Evolutionary conservation across 1,139 yeast genomes (phyloP).

Genomic region (Blastobotrys ciferrii): DNA sequence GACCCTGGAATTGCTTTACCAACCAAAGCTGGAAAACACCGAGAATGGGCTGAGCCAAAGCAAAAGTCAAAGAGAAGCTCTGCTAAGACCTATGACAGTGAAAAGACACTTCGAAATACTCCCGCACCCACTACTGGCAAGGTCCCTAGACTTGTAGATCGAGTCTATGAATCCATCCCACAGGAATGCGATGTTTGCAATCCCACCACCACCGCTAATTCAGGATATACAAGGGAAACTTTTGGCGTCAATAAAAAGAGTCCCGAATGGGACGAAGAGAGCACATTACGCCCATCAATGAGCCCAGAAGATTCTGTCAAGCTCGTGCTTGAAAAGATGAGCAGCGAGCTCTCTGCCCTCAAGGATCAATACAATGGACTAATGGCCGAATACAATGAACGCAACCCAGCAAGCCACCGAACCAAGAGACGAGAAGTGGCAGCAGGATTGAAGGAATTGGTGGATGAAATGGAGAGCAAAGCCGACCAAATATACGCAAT

Average conservation of each 20-base stretch:
- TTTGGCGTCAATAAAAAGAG: not conserved
- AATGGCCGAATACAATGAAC: constrained; percentile 27
- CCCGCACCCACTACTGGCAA: not conserved
- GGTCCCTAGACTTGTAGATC: constrained; percentile 15
- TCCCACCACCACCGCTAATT: not conserved
- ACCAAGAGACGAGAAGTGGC: constrained; percentile 30
- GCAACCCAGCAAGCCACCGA: constrained; percentile 31
- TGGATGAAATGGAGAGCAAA: constrained; percentile 33
- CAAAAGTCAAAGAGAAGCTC: not conserved
- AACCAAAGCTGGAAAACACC: not conserved
- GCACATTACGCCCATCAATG: constrained; percentile 34
- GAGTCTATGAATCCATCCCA: constrained; percentile 15
- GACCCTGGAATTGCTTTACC: not conserved
- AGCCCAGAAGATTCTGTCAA: constrained; percentile 32
- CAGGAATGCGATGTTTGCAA: constrained; percentile 14
- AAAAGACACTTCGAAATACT: constrained; percentile 1
- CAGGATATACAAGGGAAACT: no score
- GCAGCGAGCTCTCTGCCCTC: constrained; percentile 28
- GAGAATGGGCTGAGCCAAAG: not conserved
- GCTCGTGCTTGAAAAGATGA: constrained; percentile 29
- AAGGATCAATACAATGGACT: constrained; percentile 26
- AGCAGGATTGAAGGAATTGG: constrained; percentile 23
- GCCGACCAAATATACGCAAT: constrained; percentile 37
- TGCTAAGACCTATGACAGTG: constrained; percentile 3
- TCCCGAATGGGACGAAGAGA: constrained; percentile 27